Conservation (phyloP, 768 basidiomycete genomes). For the Pholiota molesta region DNA sequence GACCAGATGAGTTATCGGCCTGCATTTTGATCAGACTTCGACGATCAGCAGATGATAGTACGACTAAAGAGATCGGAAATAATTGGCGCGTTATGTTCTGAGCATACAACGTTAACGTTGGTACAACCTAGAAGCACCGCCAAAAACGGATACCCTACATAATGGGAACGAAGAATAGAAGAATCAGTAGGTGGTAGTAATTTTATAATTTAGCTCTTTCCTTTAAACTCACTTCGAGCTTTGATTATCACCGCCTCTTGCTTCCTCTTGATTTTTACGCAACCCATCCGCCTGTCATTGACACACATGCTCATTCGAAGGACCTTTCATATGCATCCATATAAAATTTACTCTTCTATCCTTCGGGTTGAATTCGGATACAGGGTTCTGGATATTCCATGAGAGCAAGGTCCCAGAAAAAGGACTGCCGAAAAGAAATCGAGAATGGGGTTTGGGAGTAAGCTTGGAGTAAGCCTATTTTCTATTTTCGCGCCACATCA, state of each 20-base stretch:
- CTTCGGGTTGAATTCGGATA: background rate
- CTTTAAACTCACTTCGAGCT: slow-evolving; percentile 16
- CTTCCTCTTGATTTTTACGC: slow-evolving; percentile 19
- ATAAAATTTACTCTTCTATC: background rate
- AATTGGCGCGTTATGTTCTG: too few relatives aligned
- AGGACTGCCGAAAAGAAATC: background rate
- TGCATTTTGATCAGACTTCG: too few relatives aligned
- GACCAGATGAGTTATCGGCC: too few relatives aligned
- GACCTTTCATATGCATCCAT: background rate
- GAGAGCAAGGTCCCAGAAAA: background rate
- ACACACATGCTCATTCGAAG: slow-evolving; percentile 3
- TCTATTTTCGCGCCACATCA: slow-evolving; percentile 19
- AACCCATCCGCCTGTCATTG: slow-evolving; percentile 12
- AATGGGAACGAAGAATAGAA: slow-evolving; percentile 4
- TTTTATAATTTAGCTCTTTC: background rate
- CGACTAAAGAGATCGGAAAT: too few relatives aligned
- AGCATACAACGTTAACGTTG: too few relatives aligned
- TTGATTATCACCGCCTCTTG: slow-evolving; percentile 20
- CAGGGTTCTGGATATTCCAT: background rate
- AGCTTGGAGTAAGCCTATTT: slow-evolving; percentile 8
- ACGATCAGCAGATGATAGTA: too few relatives aligned
- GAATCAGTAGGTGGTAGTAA: background rate
- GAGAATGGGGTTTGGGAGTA: background rate
- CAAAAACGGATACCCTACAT: background rate
- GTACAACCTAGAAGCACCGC: too few relatives aligned